phyloP scores from a whole-genome alignment of 2,329 filamentous ascomycete genomes.

The Sarocladium oryzae region DNA sequence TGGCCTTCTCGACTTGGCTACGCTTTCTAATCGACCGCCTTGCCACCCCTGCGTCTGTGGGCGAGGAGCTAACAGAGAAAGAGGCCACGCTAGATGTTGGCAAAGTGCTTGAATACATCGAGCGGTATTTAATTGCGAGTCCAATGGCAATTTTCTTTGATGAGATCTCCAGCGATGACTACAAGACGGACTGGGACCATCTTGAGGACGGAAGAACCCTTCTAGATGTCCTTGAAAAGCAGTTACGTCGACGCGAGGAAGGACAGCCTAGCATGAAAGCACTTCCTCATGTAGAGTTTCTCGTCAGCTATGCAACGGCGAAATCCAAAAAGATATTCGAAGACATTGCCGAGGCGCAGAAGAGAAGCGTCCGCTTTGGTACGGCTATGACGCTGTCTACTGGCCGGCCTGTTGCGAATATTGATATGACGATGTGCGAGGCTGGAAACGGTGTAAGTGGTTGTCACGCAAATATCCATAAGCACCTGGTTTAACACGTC shows the following conservation, averaged over 20 bases:
- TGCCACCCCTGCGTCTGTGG: slow-evolving; percentile 51
- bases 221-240: slow-evolving; percentile 41
- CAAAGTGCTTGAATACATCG: slow-evolving; percentile 71
- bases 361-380: slow-evolving; percentile 62
- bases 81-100: slow-evolving; percentile 69
- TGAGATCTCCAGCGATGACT: slow-evolving; percentile 42
- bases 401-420: slow-evolving; percentile 37
- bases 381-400: slow-evolving; percentile 41
- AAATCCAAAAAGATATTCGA: slow-evolving; percentile 58
- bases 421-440: slow-evolving; percentile 45
- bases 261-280: slow-evolving; percentile 42
- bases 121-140: slow-evolving; percentile 60
- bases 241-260: slow-evolving; percentile 39
- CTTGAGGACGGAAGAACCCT: slow-evolving; percentile 38
- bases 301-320: slow-evolving; percentile 51
- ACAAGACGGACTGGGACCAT: slow-evolving; percentile 37
- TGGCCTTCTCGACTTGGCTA: slow-evolving; percentile 76
- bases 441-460: slow-evolving; percentile 27
- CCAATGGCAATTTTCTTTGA: slow-evolving; percentile 57
- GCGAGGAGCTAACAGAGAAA: slow-evolving; percentile 69
- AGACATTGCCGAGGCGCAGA: slow-evolving; percentile 63
- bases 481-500: slow-evolving; percentile 2
- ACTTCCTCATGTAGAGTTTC: slow-evolving; percentile 55
- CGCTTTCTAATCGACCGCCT: slow-evolving; percentile 76
- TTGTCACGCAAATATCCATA: not conserved